phyloP scores from a whole-genome alignment of 139 green algal genomes.

The Chlorella sp. region DNA sequence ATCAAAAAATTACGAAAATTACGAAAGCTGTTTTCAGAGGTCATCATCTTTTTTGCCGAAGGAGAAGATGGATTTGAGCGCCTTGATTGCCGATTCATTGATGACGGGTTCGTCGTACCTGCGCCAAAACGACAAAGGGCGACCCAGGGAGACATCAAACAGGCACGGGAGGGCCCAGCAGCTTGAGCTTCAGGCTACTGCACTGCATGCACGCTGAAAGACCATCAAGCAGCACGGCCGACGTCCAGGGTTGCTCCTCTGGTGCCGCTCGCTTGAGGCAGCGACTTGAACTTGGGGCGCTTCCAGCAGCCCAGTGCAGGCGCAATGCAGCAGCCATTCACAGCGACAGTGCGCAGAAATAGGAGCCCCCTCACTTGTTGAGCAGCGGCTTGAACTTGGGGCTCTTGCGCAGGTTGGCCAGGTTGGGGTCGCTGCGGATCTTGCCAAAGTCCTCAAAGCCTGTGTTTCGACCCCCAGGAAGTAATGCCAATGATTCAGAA shows the following conservation, averaged over 20 bases:
- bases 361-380: conserved; percentile 67
- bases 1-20: too few relatives aligned
- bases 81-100: conserved; percentile 85
- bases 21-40: background rate
- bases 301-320: background rate
- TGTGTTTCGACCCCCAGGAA: too few relatives aligned
- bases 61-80: conserved; percentile 60
- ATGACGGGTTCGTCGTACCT: conserved; percentile 94
- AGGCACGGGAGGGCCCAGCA: too few relatives aligned
- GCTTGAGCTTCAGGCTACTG: too few relatives aligned
- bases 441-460: conserved; percentile 79
- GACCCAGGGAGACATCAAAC: too few relatives aligned
- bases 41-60: conserved; percentile 49
- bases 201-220: too few relatives aligned
- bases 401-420: conserved; percentile 75
- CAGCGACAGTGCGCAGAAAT: background rate
- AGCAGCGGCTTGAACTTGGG: conserved; percentile 80
- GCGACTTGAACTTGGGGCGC: background rate
- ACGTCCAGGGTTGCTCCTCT: too few relatives aligned
- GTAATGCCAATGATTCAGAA: too few relatives aligned
- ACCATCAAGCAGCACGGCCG: too few relatives aligned
- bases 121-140: too few relatives aligned
- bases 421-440: conserved; percentile 91
- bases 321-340: background rate
- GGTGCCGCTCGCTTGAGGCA: too few relatives aligned